These are phyloP conservation scores for Fagopyrum homotropicum DNA, from an alignment of 148 eudicot species.

Conservation along the genomic window DNA sequence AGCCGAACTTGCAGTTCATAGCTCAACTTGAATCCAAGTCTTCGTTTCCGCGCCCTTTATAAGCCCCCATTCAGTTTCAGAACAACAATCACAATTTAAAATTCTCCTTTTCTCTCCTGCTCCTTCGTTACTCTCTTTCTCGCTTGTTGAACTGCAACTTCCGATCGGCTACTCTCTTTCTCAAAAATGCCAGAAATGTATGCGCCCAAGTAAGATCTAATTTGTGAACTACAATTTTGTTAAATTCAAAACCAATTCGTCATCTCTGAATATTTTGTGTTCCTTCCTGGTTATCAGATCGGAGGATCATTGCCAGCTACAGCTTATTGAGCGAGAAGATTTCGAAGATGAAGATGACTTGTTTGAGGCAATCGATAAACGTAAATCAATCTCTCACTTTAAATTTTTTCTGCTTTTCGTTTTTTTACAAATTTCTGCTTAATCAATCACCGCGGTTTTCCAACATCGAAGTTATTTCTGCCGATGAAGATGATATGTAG, in stretches of 20 bases:
- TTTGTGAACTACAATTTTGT: neutral
- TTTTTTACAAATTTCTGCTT: neutral
- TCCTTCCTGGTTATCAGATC: conserved; percentile 31
- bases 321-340: conserved; percentile 79
- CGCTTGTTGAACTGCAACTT: neutral
- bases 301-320: conserved; percentile 72
- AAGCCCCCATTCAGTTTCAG: neutral
- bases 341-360: conserved; percentile 83
- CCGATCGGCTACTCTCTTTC: neutral
- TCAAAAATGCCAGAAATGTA: neutral
- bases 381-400: conserved; percentile 22
- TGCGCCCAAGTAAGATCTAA: conserved; percentile 5
- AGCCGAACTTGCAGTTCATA: neutral
- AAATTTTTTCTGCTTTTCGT: neutral
- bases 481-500: neutral
- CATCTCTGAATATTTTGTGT: conserved; percentile 2
- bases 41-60: conserved; percentile 9
- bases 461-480: neutral
- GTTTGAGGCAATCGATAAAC: conserved; percentile 79
- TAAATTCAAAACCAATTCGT: neutral
- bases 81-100: neutral
- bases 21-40: neutral
- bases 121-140: neutral
- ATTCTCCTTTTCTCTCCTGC: neutral
- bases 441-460: neutral